Conservation (phyloP, 1,139 yeast species). For the Yamadazyma siamensis region DNA sequence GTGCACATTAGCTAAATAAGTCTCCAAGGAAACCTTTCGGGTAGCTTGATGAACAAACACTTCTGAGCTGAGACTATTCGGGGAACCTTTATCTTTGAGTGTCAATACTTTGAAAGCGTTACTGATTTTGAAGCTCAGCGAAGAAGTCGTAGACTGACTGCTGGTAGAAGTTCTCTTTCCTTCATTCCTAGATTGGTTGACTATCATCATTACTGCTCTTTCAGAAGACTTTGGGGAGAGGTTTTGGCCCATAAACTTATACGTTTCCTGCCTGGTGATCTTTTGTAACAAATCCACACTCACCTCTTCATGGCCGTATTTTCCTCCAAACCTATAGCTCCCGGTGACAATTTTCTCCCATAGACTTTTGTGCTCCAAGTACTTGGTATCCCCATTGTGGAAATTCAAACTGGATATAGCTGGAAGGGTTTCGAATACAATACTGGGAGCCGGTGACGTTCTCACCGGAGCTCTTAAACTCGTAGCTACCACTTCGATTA, state of each 20-base stretch:
- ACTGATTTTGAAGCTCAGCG: too few relatives aligned
- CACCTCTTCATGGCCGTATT: slow-evolving; percentile 31
- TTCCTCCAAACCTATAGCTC: slow-evolving; percentile 33
- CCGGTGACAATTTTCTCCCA: slow-evolving; percentile 50
- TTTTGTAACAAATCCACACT: slow-evolving; percentile 22
- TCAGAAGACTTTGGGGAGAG: slow-evolving; percentile 34
- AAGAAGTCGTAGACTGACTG: too few relatives aligned
- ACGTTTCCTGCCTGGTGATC: slow-evolving; percentile 26
- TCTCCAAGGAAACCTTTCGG: too few relatives aligned
- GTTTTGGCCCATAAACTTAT: slow-evolving; percentile 24
- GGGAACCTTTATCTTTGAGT: too few relatives aligned
- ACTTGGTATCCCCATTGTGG: slow-evolving; percentile 19
- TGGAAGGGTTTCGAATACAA: slow-evolving; percentile 21
- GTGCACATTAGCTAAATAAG: too few relatives aligned
- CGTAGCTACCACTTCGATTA: slow-evolving; percentile 17
- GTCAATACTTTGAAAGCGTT: too few relatives aligned
- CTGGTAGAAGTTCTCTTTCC: too few relatives aligned
- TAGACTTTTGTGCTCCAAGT: slow-evolving; percentile 38
- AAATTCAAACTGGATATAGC: slow-evolving; percentile 24
- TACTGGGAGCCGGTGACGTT: slow-evolving; percentile 11
- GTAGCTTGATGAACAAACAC: too few relatives aligned
- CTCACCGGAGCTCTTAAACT: slow-evolving; percentile 27
- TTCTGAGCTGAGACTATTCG: too few relatives aligned
- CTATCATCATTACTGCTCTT: slow-evolving; percentile 25
- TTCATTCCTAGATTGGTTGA: too few relatives aligned